Evolutionary conservation across 176 grass and related monocot species (phyloP).

Genomic region (Carex pumila): DNA sequence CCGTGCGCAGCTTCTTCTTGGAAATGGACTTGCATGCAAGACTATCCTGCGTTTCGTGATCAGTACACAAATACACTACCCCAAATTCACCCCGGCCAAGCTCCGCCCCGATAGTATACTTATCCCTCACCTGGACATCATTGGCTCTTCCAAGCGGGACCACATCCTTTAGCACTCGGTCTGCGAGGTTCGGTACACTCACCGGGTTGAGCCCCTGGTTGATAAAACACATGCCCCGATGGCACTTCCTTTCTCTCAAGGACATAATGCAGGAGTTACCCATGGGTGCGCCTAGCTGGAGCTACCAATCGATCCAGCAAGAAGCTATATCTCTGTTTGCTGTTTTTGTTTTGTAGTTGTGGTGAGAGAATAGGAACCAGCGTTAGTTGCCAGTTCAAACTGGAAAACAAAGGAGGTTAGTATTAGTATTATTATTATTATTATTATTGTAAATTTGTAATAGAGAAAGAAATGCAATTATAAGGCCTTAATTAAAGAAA

Average conservation of each 20-base stretch:
- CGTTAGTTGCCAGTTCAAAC: not conserved
- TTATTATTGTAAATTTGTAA: not conserved
- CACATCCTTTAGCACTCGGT: not conserved
- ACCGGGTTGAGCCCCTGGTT: not conserved
- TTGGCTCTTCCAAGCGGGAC: not conserved
- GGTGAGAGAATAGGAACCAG: not conserved
- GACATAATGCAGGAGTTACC: conserved; percentile 1
- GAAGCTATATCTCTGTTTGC: not conserved
- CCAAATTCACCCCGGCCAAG: conserved; percentile 43
- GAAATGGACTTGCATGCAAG: conserved; percentile 63
- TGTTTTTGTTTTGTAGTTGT: not conserved
- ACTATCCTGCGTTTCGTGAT: conserved; percentile 43
- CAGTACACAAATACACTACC: conserved; percentile 50
- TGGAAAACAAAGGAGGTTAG: not conserved
- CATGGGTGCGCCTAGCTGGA: not conserved
- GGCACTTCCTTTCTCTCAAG: not conserved
- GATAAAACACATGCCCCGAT: not conserved
- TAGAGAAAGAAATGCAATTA: not conserved
- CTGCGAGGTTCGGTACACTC: not conserved
- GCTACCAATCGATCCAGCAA: not conserved
- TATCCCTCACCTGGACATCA: conserved; percentile 1
- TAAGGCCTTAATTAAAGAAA: not conserved
- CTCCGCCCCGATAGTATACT: not conserved
- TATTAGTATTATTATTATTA: not conserved
- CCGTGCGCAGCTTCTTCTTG: conserved; percentile 37